Evolutionary conservation across 2,329 filamentous ascomycete genomes (phyloP).

Genomic region (Fusarium phyllophilum): DNA sequence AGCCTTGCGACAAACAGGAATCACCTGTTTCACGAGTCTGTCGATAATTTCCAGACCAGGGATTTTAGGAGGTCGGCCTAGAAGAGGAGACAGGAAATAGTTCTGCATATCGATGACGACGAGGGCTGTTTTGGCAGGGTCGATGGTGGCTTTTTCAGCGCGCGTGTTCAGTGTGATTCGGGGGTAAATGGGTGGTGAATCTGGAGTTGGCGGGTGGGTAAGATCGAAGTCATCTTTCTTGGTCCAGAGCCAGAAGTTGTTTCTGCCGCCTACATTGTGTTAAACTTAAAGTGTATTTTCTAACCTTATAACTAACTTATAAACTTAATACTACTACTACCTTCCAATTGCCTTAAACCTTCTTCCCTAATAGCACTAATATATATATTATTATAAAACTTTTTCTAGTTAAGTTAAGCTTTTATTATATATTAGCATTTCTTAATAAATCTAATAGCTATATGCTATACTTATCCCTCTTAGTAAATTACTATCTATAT

Average conservation of each 20-base stretch:
- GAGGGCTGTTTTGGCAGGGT: neutral
- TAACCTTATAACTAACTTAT: too few relatives aligned
- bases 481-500: too few relatives aligned
- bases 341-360: too few relatives aligned
- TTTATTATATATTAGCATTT: too few relatives aligned
- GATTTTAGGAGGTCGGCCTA: fast-evolving
- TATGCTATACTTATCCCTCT: too few relatives aligned
- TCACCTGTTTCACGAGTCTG: neutral
- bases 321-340: too few relatives aligned
- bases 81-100: neutral
- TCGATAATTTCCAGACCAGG: neutral
- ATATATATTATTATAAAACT: too few relatives aligned
- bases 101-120: neutral
- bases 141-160: neutral
- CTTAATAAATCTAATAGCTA: too few relatives aligned
- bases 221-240: neutral
- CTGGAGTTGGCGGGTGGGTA: fast-evolving
- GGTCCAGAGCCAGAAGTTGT: neutral
- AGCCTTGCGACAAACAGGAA: neutral
- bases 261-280: too few relatives aligned
- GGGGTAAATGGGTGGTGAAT: neutral
- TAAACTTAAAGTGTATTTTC: too few relatives aligned
- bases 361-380: too few relatives aligned
- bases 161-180: neutral
- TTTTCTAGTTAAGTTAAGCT: too few relatives aligned